Evolutionary conservation across 352 stramenopile species (phyloP), one percentile per base, ranked within the genome.

Genomic region (Phytophthora syringae): DNA sequence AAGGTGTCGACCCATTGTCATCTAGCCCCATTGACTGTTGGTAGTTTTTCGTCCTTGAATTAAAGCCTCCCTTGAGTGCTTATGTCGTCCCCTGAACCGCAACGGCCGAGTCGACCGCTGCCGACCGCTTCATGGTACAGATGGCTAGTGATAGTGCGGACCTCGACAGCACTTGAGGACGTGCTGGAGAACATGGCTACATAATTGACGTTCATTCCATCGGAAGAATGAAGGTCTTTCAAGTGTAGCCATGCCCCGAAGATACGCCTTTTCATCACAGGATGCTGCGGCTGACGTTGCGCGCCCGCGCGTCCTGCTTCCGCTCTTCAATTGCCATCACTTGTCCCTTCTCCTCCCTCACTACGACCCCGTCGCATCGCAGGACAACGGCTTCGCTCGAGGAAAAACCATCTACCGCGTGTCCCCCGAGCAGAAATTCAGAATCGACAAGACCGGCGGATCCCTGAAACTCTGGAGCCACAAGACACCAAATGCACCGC

Each of bases 381-480:
- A 76, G 49, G 68, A 66, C 42, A 69, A 73, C 59, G 68, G 68
- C 37, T 61, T 72, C 30, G 60, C 65, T 24, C 45, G 60, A 18
- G 61, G 65, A 32, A 63, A 48, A 51, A 54, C 66, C 25, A 67
- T 78, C 57, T 75, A 74, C 66, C 45, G 37, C 40, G 66, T 78
- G 1, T 21, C 25, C 15, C n/a, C 5, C 11, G 28, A 55, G 0
- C 16, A 51, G 13, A 56, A 56, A 22, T 74, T 74, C 36, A 51
- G 53, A 9, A 44, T 74, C 2, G 65, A 69, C 27, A 72, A 52
- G 22, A 58, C 42, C 16, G 44, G 65, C 30, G 64, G 68, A 22
- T 22, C 50, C 3, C 15, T 60, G 22, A 37, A 24, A 11, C 34
- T 47, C 1, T 70, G 63, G 68, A 49, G 6, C n/a, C 52, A 57